Evolutionary conservation across 306 rosid species (phyloP), one percentile per base, ranked within the genome.

Genomic region (Clitoria ternatea): DNA sequence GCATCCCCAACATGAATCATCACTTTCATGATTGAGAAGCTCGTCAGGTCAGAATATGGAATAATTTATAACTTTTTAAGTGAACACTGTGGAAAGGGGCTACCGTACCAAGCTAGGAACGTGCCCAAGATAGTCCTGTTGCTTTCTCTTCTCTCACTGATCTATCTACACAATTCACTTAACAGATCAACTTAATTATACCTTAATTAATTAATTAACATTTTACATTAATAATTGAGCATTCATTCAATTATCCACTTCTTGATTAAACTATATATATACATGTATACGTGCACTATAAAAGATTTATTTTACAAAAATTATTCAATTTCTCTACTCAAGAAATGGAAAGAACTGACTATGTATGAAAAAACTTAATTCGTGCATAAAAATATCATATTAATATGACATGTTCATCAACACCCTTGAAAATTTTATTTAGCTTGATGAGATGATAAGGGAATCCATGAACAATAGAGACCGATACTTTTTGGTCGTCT

Each of bases 11-110:
- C 56, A 42, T 52, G 89, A 77, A 53, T 81, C 36, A 72, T 81
- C 87, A 50, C 79, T 66, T 4, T 85, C 93, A 77, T 79, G 69
- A 70, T 74, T 72, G 78, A 77, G 37, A 77, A 47, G 10, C 54
- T 19, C 4, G 2, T 45, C 43, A 57, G 44, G 63, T 62, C 80
- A 61, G n/a, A n/a, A 67, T 43, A 9, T 14, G 27, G 30, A 2
- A 35, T 66, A 59, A 59, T 59, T 54, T 30, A n/a, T 4, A 39
- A 27, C 15, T 54, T 57, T 42, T 26, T 24, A 15, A 70, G 9
- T 14, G 42, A 54, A 12, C 62, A 4, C 19, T 23, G 26, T 24
- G 42, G 19, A 27, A 17, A 15, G 8, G 3, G n/a, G n/a, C n/a
- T n/a, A n/a, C 0, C 12, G 12, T 15, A 29, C 11, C 14, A 42